phyloP scores from a whole-genome alignment of 2,329 filamentous ascomycete species.

The Pseudopyricularia cyperi region DNA sequence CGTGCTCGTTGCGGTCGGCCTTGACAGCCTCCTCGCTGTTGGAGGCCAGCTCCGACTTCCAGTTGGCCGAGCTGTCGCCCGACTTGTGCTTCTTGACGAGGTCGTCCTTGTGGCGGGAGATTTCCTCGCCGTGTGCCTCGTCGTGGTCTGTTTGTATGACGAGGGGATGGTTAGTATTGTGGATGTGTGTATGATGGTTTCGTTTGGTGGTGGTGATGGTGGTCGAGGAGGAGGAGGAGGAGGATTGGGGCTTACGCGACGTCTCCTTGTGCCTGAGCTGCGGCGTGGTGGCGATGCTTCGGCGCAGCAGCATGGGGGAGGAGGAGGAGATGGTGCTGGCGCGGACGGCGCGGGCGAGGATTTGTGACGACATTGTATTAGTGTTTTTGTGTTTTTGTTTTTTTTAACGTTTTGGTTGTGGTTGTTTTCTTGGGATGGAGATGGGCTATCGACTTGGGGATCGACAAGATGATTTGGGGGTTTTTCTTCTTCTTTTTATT shows the following conservation, averaged over 20 bases:
- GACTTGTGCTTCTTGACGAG: slow-evolving; percentile 52
- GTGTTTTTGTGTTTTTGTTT: not conserved
- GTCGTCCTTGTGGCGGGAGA: slow-evolving; percentile 48
- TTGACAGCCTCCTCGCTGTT: slow-evolving; percentile 69
- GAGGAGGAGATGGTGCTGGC: not conserved
- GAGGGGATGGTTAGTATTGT: slow-evolving; percentile 1
- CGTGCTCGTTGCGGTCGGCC: slow-evolving; percentile 39
- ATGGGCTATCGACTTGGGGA: too few relatives aligned
- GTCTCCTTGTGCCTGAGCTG: slow-evolving; percentile 1
- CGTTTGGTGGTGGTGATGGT: not conserved
- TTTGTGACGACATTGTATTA: slow-evolving; percentile 1
- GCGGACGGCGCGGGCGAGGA: not conserved
- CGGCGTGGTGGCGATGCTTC: not conserved
- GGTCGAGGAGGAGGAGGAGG: not conserved
- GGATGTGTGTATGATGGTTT: not conserved
- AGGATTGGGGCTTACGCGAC: not conserved
- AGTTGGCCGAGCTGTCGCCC: slow-evolving; percentile 49
- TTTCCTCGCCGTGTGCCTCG: slow-evolving; percentile 20
- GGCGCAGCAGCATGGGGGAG: not conserved
- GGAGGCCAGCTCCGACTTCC: slow-evolving; percentile 66
- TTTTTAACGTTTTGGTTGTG: not conserved
- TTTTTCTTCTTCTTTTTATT: not conserved
- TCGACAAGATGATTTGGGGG: not conserved
- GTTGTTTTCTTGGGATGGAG: not conserved
- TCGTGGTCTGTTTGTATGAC: slow-evolving; percentile 6